Base-by-base conservation (phyloP, 371 early-diverging fungal genomes). In the Mortierella sp. region DNA sequence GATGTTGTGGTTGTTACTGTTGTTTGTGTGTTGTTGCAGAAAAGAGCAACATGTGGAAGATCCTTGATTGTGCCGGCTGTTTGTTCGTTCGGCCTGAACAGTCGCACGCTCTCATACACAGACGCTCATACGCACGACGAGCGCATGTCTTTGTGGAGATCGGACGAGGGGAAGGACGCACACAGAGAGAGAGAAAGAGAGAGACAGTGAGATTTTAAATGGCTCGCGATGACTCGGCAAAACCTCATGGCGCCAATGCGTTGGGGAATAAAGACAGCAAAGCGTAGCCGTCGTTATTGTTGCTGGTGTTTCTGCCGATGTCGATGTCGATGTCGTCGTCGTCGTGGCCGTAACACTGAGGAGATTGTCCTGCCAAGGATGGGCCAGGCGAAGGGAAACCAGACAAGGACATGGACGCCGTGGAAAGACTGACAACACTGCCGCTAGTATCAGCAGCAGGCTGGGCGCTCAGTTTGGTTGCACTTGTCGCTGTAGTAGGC, bases 381-480 rank as follows among this genome's bases (percentile, higher is more conserved):
- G 75, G 16, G 3, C 50, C 16, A 16, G 50, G 16, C 16, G 16
- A 16, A 50, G 16, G 50, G 50, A 50, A 50, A 1, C 57, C 57
- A n/a, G 44, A 21, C 14, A 44, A 46, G 19, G 70, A 28, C 19
- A 67, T 34, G 16, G 75, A 67, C n/a, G 69, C 75, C 21, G 75
- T 69, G 16, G 75, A 75, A 51, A 75, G 44, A 69, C 64, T 26
- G 24, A 75, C 26, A 34, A 64, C 50, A 19, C 57, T 57, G 31
- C 51, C 72, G 14, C 51, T 51, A 19, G 50, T 21, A 1, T 72
- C 34, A 31, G 21, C 21, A 14, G 19, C 16, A 61, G 61, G 34
- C 34, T 2, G 8, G 34, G 34, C 51, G 31, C 19, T 34, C 34
- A 53, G 64, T 34, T 48, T 31, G 40, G 50, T 4, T 74, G 43